Conservation (phyloP, 2,329 filamentous ascomycete species). For the Clarireedia homoeocarpa region DNA sequence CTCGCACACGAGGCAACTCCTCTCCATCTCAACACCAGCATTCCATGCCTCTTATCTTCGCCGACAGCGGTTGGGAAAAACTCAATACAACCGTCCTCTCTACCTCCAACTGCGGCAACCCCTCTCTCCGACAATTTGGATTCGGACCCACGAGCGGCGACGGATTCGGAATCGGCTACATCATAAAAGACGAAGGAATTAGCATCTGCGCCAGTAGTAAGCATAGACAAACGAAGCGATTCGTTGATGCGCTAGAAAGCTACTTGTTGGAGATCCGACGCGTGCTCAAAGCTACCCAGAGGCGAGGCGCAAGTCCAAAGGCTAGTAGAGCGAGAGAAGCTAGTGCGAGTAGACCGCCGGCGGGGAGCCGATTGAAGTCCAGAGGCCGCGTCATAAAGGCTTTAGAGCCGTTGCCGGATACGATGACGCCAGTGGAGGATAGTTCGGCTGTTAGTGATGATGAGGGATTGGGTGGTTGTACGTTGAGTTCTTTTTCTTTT, state of each 20-base stretch:
- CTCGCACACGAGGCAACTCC: slow-evolving; percentile 43
- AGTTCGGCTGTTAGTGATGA: slow-evolving; percentile 70
- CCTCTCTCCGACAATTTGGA: slow-evolving; percentile 87
- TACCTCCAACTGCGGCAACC: slow-evolving; percentile 98
- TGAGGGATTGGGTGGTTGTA: slow-evolving; percentile 89
- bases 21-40: slow-evolving; percentile 40
- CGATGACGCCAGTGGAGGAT: slow-evolving; percentile 57
- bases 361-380: slow-evolving; percentile 51
- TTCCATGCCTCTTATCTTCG: slow-evolving; percentile 71
- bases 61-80: slow-evolving; percentile 86
- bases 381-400: slow-evolving; percentile 65
- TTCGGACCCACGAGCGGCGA: slow-evolving; percentile 92
- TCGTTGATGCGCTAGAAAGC: slow-evolving; percentile 80
- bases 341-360: slow-evolving; percentile 30
- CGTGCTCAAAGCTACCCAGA: slow-evolving; percentile 63
- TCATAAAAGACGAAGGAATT: slow-evolving; percentile 91
- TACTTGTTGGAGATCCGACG: slow-evolving; percentile 89
- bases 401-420: slow-evolving; percentile 40
- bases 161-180: slow-evolving; percentile 96
- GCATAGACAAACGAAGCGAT: slow-evolving; percentile 85
- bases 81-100: slow-evolving; percentile 91
- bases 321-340: slow-evolving; percentile 54
- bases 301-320: slow-evolving; percentile 41
- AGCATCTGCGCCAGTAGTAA: slow-evolving; percentile 90
- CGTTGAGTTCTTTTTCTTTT: slow-evolving; percentile 37